A percentile compares a stretch with the other conserved stretches of the same genome.
These are phyloP conservation scores for Fraxinus baroniana DNA, from an alignment of 305 asterid genomes.

Conservation along the genomic window DNA sequence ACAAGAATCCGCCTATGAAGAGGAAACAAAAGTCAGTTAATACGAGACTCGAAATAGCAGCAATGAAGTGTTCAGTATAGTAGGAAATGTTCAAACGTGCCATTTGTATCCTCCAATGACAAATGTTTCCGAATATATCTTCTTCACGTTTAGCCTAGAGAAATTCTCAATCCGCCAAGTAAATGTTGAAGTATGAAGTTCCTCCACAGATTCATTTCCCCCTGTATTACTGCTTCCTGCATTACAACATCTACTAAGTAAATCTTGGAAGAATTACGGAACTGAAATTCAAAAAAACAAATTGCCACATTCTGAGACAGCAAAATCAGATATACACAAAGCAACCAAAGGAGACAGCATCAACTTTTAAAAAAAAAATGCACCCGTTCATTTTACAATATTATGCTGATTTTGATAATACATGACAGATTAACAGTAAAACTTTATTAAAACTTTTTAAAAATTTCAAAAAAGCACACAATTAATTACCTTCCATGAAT, in stretches of 20 bases:
- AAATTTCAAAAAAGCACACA: background rate
- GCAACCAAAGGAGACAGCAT: background rate
- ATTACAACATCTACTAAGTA: background rate
- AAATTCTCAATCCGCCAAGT: slow-evolving; percentile 30
- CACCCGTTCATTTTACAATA: background rate
- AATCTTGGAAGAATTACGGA: background rate
- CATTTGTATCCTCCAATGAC: slow-evolving; percentile 26
- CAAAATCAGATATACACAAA: background rate
- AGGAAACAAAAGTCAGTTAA: background rate
- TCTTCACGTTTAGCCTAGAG: slow-evolving; percentile 27
- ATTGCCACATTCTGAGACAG: background rate
- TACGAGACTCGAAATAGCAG: background rate
- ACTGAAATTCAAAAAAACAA: background rate
- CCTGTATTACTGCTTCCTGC: slow-evolving; percentile 1
- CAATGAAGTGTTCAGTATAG: background rate
- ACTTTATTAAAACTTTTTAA: background rate
- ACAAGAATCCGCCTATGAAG: slow-evolving; percentile 26
- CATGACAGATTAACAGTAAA: background rate
- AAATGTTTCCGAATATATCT: slow-evolving; percentile 23
- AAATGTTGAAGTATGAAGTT: slow-evolving; percentile 24
- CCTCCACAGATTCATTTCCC: slow-evolving; percentile 10
- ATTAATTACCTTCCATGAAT: slow-evolving; percentile 1
- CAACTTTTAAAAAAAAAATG: background rate
- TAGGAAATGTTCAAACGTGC: slow-evolving; percentile 1
- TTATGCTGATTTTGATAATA: background rate